phyloP scores from a whole-genome alignment of 1,139 yeast genomes.

The Sugiyamaella sp. region DNA sequence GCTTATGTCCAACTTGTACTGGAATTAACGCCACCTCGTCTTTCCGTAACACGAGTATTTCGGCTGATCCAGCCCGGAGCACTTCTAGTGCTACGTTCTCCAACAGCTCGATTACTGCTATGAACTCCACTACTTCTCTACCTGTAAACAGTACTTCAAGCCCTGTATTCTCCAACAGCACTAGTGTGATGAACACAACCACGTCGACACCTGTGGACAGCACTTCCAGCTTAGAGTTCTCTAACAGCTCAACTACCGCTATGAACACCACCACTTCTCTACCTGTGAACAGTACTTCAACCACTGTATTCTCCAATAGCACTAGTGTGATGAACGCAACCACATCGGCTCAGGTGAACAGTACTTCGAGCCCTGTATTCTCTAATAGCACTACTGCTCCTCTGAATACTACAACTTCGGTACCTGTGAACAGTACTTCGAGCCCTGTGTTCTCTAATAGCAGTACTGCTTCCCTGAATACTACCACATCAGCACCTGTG shows the following conservation, averaged over 20 bases:
- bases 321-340: background rate
- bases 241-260: background rate
- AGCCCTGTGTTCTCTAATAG: constrained; percentile 12
- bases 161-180: background rate
- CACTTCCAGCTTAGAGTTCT: background rate
- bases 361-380: background rate
- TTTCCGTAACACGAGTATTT: background rate
- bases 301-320: background rate
- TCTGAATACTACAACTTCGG: background rate
- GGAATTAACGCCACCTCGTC: background rate
- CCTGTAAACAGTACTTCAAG: background rate
- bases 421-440: background rate
- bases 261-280: constrained; percentile 11
- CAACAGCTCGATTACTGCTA: background rate
- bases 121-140: background rate
- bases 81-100: background rate
- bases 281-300: constrained; percentile 10
- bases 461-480: background rate
- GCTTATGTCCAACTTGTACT: constrained; percentile 1
- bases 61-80: background rate
- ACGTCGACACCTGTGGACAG: background rate
- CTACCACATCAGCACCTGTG: background rate
- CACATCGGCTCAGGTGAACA: background rate
- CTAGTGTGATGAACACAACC: background rate
- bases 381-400: background rate